Percentiles rank a stretch among this genome's conserved stretches.
Evolutionary conservation across 306 rosid genomes (phyloP).

Genomic region (Fragaria vesca): DNA sequence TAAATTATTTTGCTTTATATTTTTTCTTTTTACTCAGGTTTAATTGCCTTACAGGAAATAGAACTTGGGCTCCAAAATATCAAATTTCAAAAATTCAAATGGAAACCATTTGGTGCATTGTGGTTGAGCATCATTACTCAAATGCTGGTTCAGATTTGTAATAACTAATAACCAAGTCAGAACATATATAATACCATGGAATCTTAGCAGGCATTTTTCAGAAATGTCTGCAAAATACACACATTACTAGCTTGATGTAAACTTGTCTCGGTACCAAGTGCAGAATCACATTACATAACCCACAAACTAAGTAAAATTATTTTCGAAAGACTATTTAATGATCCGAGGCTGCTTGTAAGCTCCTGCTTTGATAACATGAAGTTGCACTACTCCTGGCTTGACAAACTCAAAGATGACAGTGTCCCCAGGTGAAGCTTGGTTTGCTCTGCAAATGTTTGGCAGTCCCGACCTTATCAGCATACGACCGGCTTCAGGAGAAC

Average conservation of each 20-base stretch:
- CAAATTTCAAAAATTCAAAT: neutral
- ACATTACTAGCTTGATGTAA: neutral
- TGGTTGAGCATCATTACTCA: neutral
- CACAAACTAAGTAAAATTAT: neutral
- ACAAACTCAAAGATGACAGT: slow-evolving; percentile 5
- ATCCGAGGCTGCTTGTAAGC: neutral
- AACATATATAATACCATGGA: neutral
- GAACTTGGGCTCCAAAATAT: neutral
- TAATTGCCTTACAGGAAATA: neutral
- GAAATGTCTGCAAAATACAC: neutral
- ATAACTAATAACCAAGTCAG: neutral
- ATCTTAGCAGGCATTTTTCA: neutral
- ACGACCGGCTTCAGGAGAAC: neutral
- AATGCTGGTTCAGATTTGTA: neutral
- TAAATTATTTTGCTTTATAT: no score
- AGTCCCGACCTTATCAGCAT: neutral
- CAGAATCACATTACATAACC: neutral
- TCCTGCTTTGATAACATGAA: slow-evolving; percentile 1
- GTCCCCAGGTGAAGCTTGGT: neutral
- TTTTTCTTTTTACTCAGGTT: no score
- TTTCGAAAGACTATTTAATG: neutral
- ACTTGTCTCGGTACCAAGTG: neutral
- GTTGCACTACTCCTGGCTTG: neutral
- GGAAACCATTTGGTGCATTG: neutral
- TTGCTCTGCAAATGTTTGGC: neutral